Base-by-base conservation (phyloP, 176 grass and related monocot species). In the Olyra latifolia region DNA sequence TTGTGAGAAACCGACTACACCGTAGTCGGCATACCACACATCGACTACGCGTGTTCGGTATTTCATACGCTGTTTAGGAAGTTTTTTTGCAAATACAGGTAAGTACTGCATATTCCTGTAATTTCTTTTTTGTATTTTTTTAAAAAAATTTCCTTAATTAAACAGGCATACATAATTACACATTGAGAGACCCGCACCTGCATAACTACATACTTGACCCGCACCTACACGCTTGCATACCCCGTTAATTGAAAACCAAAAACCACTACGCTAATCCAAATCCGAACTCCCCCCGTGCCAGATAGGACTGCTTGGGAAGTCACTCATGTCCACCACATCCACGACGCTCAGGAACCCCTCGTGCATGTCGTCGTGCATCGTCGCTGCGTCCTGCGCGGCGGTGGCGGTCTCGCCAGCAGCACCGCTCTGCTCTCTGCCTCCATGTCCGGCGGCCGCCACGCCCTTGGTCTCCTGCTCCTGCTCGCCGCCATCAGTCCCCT, bases 261-360 rank as follows among this genome's bases (percentile, higher is more conserved):
- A 56, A 14, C 10, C 66, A 30, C 57, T 2, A 20, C 6, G 25
- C 65, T 69, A 81, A 46, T 81, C 52, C 49, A 47, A n/a, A 59
- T 30, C 57, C 12, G 78, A 43, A 50, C 76, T 78, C 4, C 43
- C 53, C 87, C 70, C 71, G 39, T 47, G 54, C 82, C 77, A 85
- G 16, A 65, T 48, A 8, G 87, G 82, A 10, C 64, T 81, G 9
- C 68, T 53, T 2, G 56, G 71, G 71, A 85, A 85, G 77, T 85
- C 82, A 13, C 8, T 66, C 11, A 66, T 69, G 71, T 85, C 77
- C 55, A 85, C 55, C 46, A 64, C 35, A 7, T 85, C 71, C 17
- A 76, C 77, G 35, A 80, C 35, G 9, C 55, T 52, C n/a, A 57
- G 17, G 48, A 85, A n/a, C 19, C 66, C 59, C 1, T 29, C 39